Conservation (phyloP, 805 yeast genomes). For the Kodamaea laetipori region DNA sequence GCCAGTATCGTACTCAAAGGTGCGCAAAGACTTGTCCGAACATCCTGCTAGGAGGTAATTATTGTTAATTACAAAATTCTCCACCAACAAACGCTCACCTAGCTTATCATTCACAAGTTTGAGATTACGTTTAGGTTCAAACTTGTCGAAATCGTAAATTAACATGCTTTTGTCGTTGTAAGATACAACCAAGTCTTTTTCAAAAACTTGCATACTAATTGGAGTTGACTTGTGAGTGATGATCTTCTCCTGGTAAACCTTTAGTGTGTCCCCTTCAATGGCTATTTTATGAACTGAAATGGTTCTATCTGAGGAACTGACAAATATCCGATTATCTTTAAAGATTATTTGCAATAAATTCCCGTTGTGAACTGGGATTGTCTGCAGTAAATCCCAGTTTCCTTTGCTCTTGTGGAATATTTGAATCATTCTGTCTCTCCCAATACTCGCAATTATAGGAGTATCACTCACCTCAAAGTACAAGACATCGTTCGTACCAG, state of each 20-base stretch:
- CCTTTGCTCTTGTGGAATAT: conserved; percentile 35
- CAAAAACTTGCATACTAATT: conserved; percentile 36
- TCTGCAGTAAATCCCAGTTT: conserved; percentile 57
- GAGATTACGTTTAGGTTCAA: conserved; percentile 28
- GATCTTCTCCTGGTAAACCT: conserved; percentile 44
- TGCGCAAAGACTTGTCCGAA: conserved; percentile 59
- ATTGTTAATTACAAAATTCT: conserved; percentile 39
- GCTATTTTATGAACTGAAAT: conserved; percentile 52
- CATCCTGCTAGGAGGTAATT: conserved; percentile 44
- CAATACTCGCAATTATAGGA: conserved; percentile 39
- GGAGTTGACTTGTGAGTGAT: conserved; percentile 57
- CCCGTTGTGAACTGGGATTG: conserved; percentile 60
- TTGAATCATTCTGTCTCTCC: conserved; percentile 67
- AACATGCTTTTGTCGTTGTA: conserved; percentile 52
- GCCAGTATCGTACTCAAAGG: conserved; percentile 49
- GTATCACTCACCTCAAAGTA: conserved; percentile 25
- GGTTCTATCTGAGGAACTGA: conserved; percentile 64
- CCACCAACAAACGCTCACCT: conserved; percentile 48
- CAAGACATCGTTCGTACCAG: conserved; percentile 49
- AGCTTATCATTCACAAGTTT: conserved; percentile 42
- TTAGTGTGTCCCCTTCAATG: conserved; percentile 19
- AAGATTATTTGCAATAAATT: conserved; percentile 45
- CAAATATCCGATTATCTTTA: conserved; percentile 38
- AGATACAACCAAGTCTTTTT: conserved; percentile 49
- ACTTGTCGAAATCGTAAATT: conserved; percentile 33